A percentile compares a stretch with the other conserved stretches of the same genome.
Evolutionary conservation across 768 basidiomycete genomes (phyloP).

Genomic region (Leccinum arenicola): DNA sequence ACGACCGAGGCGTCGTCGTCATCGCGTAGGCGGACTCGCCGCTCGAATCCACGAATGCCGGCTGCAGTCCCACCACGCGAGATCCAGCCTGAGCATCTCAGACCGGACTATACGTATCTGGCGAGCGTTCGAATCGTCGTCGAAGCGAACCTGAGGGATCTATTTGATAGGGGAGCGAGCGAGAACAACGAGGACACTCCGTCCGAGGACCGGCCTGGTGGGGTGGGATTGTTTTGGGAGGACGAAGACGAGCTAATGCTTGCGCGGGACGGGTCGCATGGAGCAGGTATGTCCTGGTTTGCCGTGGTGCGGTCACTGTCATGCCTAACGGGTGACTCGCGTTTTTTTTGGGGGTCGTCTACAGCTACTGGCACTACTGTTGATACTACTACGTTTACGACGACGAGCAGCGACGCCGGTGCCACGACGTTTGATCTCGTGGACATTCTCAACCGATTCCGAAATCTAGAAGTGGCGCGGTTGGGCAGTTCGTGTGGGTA

Average conservation of each 20-base stretch:
- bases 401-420: neutral
- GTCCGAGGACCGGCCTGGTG: constrained; percentile 2
- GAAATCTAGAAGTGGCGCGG: constrained; percentile 35
- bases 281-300: constrained; percentile 4
- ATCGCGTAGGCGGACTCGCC: constrained; percentile 17
- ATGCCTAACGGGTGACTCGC: neutral
- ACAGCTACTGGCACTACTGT: neutral
- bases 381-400: neutral
- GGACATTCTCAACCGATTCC: constrained; percentile 30
- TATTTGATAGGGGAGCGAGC: constrained; percentile 17
- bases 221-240: constrained; percentile 26
- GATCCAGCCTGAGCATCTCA: constrained; percentile 29
- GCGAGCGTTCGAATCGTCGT: constrained; percentile 49
- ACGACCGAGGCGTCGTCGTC: neutral
- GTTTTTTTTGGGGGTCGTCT: too few species aligned
- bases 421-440: constrained; percentile 6
- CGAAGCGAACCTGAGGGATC: constrained; percentile 48
- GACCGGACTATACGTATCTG: constrained; percentile 53
- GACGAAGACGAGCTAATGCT: constrained; percentile 23
- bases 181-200: neutral
- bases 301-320: too few species aligned
- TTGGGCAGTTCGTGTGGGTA: constrained; percentile 43
- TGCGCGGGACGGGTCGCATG: neutral
- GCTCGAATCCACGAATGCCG: constrained; percentile 16
- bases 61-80: constrained; percentile 14